These are phyloP conservation scores for Lablab purpureus DNA, from an alignment of 306 rosid genomes.

Conservation along the genomic window DNA sequence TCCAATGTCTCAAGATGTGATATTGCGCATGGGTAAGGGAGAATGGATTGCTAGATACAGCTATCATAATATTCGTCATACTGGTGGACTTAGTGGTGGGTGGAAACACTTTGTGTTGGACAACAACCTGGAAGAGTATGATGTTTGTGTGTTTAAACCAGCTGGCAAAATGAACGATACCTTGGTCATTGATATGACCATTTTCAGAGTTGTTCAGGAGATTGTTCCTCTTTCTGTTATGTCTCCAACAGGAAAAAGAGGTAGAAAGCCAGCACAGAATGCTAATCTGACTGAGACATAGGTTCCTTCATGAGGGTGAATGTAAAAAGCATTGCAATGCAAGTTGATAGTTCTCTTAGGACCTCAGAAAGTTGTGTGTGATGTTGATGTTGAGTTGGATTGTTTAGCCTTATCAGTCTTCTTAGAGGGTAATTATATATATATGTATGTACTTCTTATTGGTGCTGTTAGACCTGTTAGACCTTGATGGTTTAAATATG, in stretches of 20 bases:
- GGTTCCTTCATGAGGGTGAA: background rate
- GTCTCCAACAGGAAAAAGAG: slow-evolving; percentile 26
- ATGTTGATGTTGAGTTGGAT: slow-evolving; percentile 17
- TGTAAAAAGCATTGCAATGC: slow-evolving; percentile 11
- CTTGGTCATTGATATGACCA: slow-evolving; percentile 56
- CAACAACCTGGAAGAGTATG: slow-evolving; percentile 72
- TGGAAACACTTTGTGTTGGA: slow-evolving; percentile 70
- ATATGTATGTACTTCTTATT: background rate
- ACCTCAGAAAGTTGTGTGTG: background rate
- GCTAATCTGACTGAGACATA: slow-evolving; percentile 5
- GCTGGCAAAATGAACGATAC: slow-evolving; percentile 17
- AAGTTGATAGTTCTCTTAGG: slow-evolving; percentile 10
- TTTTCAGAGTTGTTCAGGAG: slow-evolving; percentile 70
- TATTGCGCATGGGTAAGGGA: slow-evolving; percentile 49
- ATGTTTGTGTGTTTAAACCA: slow-evolving; percentile 69
- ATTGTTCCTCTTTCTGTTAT: slow-evolving; percentile 43
- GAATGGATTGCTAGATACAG: slow-evolving; percentile 60
- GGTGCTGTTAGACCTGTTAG: slow-evolving; percentile 4
- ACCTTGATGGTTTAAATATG: background rate
- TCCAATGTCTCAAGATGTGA: slow-evolving; percentile 56
- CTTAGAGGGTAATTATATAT: background rate
- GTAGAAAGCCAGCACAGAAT: slow-evolving; percentile 9
- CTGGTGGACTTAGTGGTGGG: slow-evolving; percentile 68
- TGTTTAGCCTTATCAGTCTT: slow-evolving; percentile 5
- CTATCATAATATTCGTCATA: slow-evolving; percentile 41